phyloP scores from a whole-genome alignment of 2,329 filamentous ascomycete species.

The Paracoccidioides lutzii region DNA sequence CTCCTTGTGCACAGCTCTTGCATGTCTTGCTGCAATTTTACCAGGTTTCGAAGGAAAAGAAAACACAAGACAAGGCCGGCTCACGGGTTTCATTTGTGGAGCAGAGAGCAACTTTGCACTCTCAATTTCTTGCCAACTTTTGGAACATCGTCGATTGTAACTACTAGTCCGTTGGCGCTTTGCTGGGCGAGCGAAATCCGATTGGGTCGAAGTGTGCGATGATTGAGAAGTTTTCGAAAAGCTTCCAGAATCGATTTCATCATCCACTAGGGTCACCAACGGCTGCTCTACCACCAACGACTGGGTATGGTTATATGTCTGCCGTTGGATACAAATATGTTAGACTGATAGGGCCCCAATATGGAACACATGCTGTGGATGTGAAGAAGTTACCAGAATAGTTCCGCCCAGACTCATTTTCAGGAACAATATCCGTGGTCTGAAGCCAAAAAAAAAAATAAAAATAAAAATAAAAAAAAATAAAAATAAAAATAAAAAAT shows the following conservation, averaged over 20 bases:
- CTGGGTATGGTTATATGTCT: not conserved
- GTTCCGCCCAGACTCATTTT: not conserved
- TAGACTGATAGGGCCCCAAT: not conserved
- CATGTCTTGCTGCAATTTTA: not conserved
- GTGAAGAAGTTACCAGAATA: not conserved
- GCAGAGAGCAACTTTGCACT: not conserved
- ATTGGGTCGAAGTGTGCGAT: not conserved
- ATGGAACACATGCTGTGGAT: not conserved
- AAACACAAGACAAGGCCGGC: not conserved
- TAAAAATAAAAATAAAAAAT: too few relatives aligned
- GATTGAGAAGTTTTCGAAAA: not conserved
- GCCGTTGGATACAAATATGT: not conserved
- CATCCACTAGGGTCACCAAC: not conserved
- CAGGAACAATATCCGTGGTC: not conserved
- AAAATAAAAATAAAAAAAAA: too few relatives aligned
- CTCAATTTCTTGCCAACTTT: not conserved
- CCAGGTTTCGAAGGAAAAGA: not conserved
- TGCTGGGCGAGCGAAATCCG: not conserved
- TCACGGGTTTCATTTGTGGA: not conserved
- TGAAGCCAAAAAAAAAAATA: not conserved
- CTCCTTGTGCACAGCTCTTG: not conserved
- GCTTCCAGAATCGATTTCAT: not conserved
- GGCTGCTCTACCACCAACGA: not conserved
- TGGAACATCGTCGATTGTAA: not conserved
- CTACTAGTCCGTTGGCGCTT: constrained; percentile 1